Conservation (phyloP, 352 stramenopile genomes). For the Peronospora destructor region DNA sequence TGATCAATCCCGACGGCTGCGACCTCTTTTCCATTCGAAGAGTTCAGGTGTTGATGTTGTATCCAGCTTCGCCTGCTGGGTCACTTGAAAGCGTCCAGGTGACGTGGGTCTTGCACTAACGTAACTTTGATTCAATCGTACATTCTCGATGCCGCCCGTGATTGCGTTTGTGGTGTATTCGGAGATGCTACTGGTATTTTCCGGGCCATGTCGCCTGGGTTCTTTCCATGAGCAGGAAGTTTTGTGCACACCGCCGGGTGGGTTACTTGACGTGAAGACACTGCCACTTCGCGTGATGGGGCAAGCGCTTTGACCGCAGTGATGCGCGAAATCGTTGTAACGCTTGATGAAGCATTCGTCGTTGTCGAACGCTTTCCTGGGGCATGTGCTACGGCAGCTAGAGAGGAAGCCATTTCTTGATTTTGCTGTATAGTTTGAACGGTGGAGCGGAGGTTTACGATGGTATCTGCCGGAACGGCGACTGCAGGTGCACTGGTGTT, state of each 20-base stretch:
- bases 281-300: slow-evolving; percentile 12
- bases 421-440: slow-evolving; percentile 7
- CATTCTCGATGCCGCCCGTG: slow-evolving; percentile 10
- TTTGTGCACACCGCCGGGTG: slow-evolving; percentile 21
- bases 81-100: slow-evolving; percentile 9
- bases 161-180: slow-evolving; percentile 1
- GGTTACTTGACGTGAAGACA: slow-evolving; percentile 17
- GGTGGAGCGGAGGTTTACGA: slow-evolving; percentile 14
- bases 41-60: slow-evolving; percentile 18
- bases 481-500: slow-evolving; percentile 15
- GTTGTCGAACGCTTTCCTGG: slow-evolving; percentile 12
- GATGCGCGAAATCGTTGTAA: neutral
- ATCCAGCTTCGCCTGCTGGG: slow-evolving; percentile 10
- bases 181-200: slow-evolving; percentile 5
- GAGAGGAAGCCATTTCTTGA: slow-evolving; percentile 8
- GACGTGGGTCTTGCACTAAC: slow-evolving; percentile 10
- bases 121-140: slow-evolving; percentile 11
- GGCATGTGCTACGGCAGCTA: slow-evolving; percentile 1
- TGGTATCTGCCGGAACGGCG: slow-evolving; percentile 20
- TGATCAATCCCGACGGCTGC: neutral
- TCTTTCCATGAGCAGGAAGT: slow-evolving; percentile 17
- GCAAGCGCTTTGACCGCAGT: slow-evolving; percentile 10
- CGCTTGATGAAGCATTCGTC: slow-evolving; percentile 7
- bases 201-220: slow-evolving; percentile 7
- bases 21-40: slow-evolving; percentile 26